Percentiles rank a stretch among this genome's conserved stretches.
Conservation (phyloP, 2,329 filamentous ascomycete species). For the Fonsecaea pedrosoi region DNA sequence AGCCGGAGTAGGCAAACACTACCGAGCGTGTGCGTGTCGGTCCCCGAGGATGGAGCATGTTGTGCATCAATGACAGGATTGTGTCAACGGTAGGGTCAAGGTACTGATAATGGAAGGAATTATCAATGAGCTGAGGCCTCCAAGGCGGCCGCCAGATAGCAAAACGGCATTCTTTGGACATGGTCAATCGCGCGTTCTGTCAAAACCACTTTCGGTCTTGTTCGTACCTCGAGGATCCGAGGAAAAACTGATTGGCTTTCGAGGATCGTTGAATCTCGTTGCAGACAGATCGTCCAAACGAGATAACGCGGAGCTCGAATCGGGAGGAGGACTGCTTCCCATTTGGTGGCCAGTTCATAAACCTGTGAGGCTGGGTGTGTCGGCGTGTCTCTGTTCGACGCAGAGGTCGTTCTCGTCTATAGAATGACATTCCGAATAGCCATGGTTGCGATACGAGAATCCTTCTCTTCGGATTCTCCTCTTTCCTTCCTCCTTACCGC, state of each 20-base stretch:
- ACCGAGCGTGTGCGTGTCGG: neutral
- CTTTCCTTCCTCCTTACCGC: constrained; percentile 20
- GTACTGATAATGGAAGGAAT: neutral
- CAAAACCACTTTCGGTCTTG: neutral
- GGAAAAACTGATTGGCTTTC: neutral
- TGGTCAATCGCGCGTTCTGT: neutral
- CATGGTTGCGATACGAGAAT: constrained; percentile 18
- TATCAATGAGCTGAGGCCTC: neutral
- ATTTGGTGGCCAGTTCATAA: neutral
- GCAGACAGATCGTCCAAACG: neutral
- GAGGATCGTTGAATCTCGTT: neutral
- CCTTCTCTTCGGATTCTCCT: constrained; percentile 15
- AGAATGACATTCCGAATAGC: constrained; percentile 28
- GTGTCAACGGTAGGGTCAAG: neutral
- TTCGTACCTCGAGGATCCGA: neutral
- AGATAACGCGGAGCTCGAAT: neutral
- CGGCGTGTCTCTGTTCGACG: neutral
- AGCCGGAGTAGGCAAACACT: neutral
- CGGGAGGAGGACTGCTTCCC: neutral
- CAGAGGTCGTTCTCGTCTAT: neutral
- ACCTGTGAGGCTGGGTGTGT: neutral
- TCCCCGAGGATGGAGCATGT: neutral
- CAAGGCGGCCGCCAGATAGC: neutral
- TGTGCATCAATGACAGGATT: neutral
- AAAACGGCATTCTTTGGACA: neutral